Evolutionary conservation across 1,284 basidiomycete species (phyloP).

Genomic region (Trametes polyzona): DNA sequence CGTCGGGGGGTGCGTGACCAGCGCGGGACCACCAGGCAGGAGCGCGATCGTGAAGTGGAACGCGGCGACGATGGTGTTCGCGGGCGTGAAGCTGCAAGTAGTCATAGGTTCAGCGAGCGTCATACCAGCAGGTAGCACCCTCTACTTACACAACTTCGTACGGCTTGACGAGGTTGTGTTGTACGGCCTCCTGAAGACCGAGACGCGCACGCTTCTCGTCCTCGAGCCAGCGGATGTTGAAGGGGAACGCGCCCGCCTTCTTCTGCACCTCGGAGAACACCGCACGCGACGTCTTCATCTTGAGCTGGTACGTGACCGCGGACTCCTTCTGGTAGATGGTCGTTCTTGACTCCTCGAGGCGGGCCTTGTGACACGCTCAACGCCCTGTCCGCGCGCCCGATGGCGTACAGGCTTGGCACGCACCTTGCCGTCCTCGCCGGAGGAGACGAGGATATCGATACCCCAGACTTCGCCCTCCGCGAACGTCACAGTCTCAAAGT

Average conservation of each 20-base stretch:
- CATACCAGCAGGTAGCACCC: neutral
- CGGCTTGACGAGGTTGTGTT: conserved; percentile 89
- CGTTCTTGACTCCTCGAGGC: conserved; percentile 86
- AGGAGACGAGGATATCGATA: conserved; percentile 91
- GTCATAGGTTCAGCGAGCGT: neutral
- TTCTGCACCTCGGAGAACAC: conserved; percentile 97
- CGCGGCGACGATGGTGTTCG: conserved; percentile 83
- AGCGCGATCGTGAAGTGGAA: conserved; percentile 97
- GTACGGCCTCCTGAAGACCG: conserved; percentile 95
- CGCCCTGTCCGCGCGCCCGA: neutral
- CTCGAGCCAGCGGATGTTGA: conserved; percentile 92
- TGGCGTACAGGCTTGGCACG: neutral
- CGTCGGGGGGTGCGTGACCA: conserved; percentile 84
- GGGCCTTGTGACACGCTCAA: conserved; percentile 57
- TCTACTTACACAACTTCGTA: conserved; percentile 84
- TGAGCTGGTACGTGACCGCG: conserved; percentile 91
- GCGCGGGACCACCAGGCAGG: conserved; percentile 80
- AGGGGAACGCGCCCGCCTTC: conserved; percentile 97
- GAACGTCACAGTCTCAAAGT: conserved; percentile 84
- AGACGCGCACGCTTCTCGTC: conserved; percentile 95
- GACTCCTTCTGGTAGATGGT: conserved; percentile 93
- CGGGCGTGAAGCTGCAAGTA: conserved; percentile 71
- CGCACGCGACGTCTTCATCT: conserved; percentile 95
- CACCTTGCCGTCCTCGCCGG: conserved; percentile 88
- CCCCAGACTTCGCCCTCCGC: conserved; percentile 97